Base-by-base conservation (phyloP, 139 green algal species). In the Auxenochlorella pyrenoidosa region DNA sequence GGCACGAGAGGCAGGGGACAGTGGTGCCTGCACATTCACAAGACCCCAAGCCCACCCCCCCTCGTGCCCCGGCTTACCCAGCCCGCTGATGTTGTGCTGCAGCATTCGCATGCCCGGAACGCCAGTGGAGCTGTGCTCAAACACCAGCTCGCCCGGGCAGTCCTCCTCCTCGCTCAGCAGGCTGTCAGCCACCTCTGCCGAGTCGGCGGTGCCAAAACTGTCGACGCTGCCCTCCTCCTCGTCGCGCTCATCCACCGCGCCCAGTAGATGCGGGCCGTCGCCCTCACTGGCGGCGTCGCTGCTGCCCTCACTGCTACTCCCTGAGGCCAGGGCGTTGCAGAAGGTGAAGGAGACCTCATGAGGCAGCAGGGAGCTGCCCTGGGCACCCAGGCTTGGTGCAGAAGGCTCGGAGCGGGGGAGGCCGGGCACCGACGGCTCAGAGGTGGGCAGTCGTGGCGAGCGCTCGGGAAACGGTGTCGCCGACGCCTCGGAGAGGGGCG, bases 321-420 rank as follows among this genome's bases (percentile, higher is more conserved):
- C 32, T 13, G 24, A 15, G 19, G 72, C 72, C 72, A 79, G 72
- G 5, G 38, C 40, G 72, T 79, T 79, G 72, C 38, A n/a, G 41
- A 36, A 79, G 41, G 72, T 79, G 72, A 79, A 79, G 40, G 72
- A 79, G 24, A 79, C 24, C 72, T 79, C 66, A n/a, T 75, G 66
- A 16, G 66, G 66, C 66, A 75, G n/a, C 66, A 75, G 66, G 66
- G 32, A 75, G 66, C 66, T 75, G n/a, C n/a, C n/a, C 66, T 75
- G 66, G 12, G 66, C 32, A 4, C 0, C 66, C 66, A 75, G 32
- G n/a, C 28, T 32, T 6, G 71, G 71, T 8, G 71, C 66, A 40
- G 30, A 73, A 3, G 66, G 47, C 47, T 58, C 47, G 47, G 47
- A 58, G 47, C 47, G 47, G 6, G 47, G 47, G 47, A 58, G 12